Conservation (phyloP, 495 filamentous ascomycete species). For the Annulohypoxylon stygium region DNA sequence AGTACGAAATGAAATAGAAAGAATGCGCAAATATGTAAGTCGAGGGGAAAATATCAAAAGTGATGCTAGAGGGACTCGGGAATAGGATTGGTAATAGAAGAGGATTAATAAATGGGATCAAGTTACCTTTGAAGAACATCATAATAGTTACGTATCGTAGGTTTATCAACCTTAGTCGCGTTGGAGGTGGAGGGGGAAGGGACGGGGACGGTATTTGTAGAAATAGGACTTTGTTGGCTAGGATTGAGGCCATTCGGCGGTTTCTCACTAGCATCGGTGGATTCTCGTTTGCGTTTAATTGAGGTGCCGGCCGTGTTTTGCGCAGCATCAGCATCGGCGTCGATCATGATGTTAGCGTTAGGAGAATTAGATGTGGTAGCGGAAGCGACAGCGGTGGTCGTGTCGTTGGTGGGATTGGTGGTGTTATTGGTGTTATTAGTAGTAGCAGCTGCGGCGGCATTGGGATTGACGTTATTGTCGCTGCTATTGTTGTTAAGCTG, state of each 20-base stretch:
- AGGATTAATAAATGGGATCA: conserved; percentile 3
- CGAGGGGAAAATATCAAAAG: neutral
- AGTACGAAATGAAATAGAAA: neutral
- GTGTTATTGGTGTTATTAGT: too few relatives aligned
- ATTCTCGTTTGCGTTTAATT: conserved; percentile 70
- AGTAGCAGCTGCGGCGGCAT: neutral
- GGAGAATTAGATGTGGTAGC: conserved; percentile 20
- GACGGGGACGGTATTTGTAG: neutral
- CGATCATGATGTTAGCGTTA: conserved; percentile 16
- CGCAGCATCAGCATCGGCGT: conserved; percentile 51
- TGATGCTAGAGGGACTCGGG: neutral
- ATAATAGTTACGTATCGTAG: conserved; percentile 58
- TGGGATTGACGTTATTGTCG: conserved; percentile 31
- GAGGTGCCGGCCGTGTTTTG: conserved; percentile 56
- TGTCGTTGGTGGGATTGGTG: too few relatives aligned
- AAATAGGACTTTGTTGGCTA: conserved; percentile 29
- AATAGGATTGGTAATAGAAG: conserved; percentile 13
- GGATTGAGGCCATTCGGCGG: conserved; percentile 37
- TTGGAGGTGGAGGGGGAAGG: conserved; percentile 1
- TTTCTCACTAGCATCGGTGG: conserved; percentile 56
- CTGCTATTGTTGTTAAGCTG: conserved; percentile 29
- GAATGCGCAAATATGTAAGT: conserved; percentile 8
- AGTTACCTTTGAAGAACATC: conserved; percentile 57
- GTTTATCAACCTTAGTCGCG: conserved; percentile 40
- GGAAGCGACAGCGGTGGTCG: neutral